These are phyloP conservation scores for Aspergillus ellipticus DNA, from an alignment of 495 filamentous ascomycete genomes.

Conservation along the genomic window DNA sequence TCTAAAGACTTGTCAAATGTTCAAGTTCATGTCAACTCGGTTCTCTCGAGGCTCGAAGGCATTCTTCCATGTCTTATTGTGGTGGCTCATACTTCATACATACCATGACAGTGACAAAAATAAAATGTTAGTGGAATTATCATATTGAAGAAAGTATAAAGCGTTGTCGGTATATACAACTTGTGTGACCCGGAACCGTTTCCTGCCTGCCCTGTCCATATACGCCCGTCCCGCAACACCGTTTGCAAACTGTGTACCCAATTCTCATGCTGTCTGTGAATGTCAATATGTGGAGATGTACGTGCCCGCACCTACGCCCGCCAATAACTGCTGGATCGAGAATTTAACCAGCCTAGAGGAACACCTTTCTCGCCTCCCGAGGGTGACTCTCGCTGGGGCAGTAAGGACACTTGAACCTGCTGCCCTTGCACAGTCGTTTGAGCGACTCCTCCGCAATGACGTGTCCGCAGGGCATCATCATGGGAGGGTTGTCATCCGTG, in stretches of 20 bases:
- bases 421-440: conserved; percentile 69
- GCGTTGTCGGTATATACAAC: background rate
- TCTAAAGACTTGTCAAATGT: too few species aligned
- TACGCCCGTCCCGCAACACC: background rate
- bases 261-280: background rate
- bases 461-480: conserved; percentile 98
- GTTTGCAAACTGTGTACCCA: background rate
- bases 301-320: conserved; percentile 2
- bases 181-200: background rate
- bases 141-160: background rate
- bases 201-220: background rate
- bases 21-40: too few species aligned
- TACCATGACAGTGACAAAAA: too few species aligned
- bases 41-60: too few species aligned
- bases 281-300: conserved; percentile 8
- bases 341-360: conserved; percentile 29
- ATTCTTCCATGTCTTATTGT: too few species aligned
- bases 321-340: background rate
- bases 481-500: conserved; percentile 88
- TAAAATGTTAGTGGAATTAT: too few species aligned
- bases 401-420: conserved; percentile 90
- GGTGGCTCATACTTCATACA: too few species aligned
- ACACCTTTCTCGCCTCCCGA: conserved; percentile 73
- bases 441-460: conserved; percentile 85
- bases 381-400: conserved; percentile 80